phyloP scores from a whole-genome alignment of 2,329 filamentous ascomycete species.

The Teratosphaeria destructans region DNA sequence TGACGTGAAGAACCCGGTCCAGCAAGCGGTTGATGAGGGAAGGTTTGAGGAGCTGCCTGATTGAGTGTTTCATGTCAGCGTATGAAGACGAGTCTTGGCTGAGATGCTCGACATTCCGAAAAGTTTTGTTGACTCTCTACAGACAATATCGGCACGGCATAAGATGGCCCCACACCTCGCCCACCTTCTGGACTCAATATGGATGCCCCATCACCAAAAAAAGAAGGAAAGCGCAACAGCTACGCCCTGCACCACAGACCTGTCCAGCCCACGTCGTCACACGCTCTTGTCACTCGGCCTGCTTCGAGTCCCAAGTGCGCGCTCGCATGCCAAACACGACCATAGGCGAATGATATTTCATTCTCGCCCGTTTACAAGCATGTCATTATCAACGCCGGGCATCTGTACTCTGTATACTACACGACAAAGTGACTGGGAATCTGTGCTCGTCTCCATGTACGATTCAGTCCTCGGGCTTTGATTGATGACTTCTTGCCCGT shows the following conservation, averaged over 20 bases:
- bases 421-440: too few species aligned
- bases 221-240: too few species aligned
- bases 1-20: slow-evolving; percentile 68
- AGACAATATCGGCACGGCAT: too few species aligned
- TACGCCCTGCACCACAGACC: too few species aligned
- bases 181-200: too few species aligned
- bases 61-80: not conserved
- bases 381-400: not conserved
- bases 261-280: not conserved
- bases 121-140: not conserved
- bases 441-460: too few species aligned
- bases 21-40: slow-evolving; percentile 57
- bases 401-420: not conserved
- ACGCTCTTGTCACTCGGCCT: not conserved
- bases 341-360: not conserved
- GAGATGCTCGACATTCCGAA: not conserved
- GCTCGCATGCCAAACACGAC: not conserved
- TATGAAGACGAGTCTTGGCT: not conserved
- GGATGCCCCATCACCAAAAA: too few species aligned
- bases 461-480: too few species aligned
- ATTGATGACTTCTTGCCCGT: too few species aligned
- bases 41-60: slow-evolving; percentile 54
- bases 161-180: too few species aligned
- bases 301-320: not conserved
- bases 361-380: not conserved